A percentile compares a stretch with the other conserved stretches of the same genome.
phyloP scores from a whole-genome alignment of 2,329 filamentous ascomycete genomes.

The Paecilomyces dactylethromorphus region DNA sequence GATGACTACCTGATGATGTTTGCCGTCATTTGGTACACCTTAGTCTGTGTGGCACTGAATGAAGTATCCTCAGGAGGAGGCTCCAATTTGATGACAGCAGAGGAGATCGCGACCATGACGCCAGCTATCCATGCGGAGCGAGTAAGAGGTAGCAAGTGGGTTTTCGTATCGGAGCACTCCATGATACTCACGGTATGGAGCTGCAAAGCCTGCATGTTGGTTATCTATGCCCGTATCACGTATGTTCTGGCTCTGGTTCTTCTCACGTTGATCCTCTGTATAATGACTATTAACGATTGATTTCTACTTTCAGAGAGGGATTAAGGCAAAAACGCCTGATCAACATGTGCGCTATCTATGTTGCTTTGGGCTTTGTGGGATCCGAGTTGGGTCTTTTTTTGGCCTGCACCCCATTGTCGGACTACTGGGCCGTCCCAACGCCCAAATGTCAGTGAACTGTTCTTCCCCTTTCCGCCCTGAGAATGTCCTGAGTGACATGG shows the following conservation, averaged over 20 bases:
- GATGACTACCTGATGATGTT: slow-evolving; percentile 54
- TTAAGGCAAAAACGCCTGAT: slow-evolving; percentile 29
- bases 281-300: neutral
- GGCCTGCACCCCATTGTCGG: slow-evolving; percentile 44
- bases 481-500: neutral
- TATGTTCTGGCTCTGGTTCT: slow-evolving; percentile 13
- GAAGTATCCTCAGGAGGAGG: slow-evolving; percentile 48
- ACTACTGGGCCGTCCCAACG: slow-evolving; percentile 48
- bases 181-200: slow-evolving; percentile 52
- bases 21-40: slow-evolving; percentile 50
- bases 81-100: slow-evolving; percentile 53
- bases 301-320: slow-evolving; percentile 17
- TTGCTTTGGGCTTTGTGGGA: slow-evolving; percentile 40
- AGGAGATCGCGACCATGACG: slow-evolving; percentile 41
- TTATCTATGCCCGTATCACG: slow-evolving; percentile 48
- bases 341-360: slow-evolving; percentile 35
- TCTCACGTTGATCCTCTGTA: neutral
- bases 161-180: slow-evolving; percentile 55
- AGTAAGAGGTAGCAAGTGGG: slow-evolving; percentile 53
- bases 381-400: slow-evolving; percentile 46
- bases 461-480: neutral
- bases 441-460: slow-evolving; percentile 19
- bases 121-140: slow-evolving; percentile 37
- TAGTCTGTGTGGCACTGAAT: slow-evolving; percentile 50
- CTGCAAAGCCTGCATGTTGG: slow-evolving; percentile 48